Percentiles rank a stretch among this genome's conserved stretches.
These are phyloP conservation scores for Exsudoporus frostii DNA, from an alignment of 768 basidiomycete species.

Conservation along the genomic window DNA sequence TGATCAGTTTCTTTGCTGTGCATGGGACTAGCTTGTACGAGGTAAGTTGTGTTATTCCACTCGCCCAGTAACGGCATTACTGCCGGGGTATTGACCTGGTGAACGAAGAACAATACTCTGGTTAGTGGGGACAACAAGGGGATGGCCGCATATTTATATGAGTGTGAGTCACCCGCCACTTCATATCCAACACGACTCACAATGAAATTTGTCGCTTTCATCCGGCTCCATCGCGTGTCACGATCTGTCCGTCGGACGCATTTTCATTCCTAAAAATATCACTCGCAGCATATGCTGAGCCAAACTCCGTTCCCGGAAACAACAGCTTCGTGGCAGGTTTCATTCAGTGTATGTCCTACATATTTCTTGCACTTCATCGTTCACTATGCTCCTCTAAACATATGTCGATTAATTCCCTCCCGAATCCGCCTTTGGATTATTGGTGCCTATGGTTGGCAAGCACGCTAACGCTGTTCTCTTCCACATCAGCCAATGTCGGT, in stretches of 20 bases:
- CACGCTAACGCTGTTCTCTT: neutral
- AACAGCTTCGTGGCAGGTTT: slow-evolving; percentile 73
- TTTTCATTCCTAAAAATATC: neutral
- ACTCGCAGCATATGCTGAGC: slow-evolving; percentile 56
- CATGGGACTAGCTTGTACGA: slow-evolving; percentile 80
- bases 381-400: neutral
- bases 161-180: slow-evolving; percentile 42
- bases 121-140: slow-evolving; percentile 83
- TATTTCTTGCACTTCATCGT: neutral
- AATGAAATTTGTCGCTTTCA: neutral
- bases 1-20: slow-evolving; percentile 74
- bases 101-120: slow-evolving; percentile 70
- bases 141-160: slow-evolving; percentile 79
- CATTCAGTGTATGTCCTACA: slow-evolving; percentile 54
- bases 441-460: neutral
- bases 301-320: slow-evolving; percentile 63
- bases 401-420: neutral
- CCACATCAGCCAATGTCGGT: slow-evolving; percentile 64
- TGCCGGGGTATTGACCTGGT: neutral
- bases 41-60: slow-evolving; percentile 33
- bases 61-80: neutral
- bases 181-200: neutral
- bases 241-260: neutral
- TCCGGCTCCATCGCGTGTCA: neutral
- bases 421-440: neutral